These are phyloP conservation scores for Mycosarcoma mackinlayi DNA, from an alignment of 1,284 basidiomycete species.

Conservation along the genomic window DNA sequence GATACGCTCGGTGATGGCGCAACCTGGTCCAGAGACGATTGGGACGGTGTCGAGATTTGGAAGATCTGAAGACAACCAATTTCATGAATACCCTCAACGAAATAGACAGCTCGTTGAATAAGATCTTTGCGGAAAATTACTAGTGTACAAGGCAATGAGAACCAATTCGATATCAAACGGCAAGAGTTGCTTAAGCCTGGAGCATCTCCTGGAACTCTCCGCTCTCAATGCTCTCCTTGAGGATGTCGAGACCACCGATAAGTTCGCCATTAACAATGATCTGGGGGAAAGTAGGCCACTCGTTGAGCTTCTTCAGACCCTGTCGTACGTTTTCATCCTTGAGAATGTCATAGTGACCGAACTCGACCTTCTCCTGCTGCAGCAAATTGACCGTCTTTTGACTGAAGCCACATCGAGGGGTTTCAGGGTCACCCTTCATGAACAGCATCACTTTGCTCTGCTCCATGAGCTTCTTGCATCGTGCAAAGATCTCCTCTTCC, in stretches of 20 bases:
- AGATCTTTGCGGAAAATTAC: not conserved
- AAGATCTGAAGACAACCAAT: slow-evolving; percentile 69
- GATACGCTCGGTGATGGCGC: slow-evolving; percentile 71
- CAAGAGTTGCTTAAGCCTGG: slow-evolving; percentile 21
- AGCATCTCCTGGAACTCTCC: slow-evolving; percentile 78
- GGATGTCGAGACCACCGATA: slow-evolving; percentile 75
- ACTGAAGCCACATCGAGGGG: slow-evolving; percentile 79
- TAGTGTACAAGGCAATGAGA: slow-evolving; percentile 32
- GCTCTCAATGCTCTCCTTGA: slow-evolving; percentile 69
- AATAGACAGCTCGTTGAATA: too few species aligned
- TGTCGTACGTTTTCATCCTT: slow-evolving; percentile 78
- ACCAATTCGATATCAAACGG: not conserved
- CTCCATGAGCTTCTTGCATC: slow-evolving; percentile 78
- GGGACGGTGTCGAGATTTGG: slow-evolving; percentile 82
- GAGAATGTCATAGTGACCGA: slow-evolving; percentile 81
- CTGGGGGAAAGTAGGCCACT: slow-evolving; percentile 80
- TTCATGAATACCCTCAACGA: too few species aligned
- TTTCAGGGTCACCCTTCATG: slow-evolving; percentile 93
- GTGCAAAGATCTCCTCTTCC: slow-evolving; percentile 75
- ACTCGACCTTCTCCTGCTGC: slow-evolving; percentile 75
- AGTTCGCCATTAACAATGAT: slow-evolving; percentile 78
- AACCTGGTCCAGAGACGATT: slow-evolving; percentile 76
- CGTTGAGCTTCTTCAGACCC: slow-evolving; percentile 85
- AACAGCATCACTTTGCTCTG: slow-evolving; percentile 82
- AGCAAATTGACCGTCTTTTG: slow-evolving; percentile 77